Evolutionary conservation across 2,329 filamentous ascomycete species (phyloP).

Genomic region (Colletotrichum endophyticum): DNA sequence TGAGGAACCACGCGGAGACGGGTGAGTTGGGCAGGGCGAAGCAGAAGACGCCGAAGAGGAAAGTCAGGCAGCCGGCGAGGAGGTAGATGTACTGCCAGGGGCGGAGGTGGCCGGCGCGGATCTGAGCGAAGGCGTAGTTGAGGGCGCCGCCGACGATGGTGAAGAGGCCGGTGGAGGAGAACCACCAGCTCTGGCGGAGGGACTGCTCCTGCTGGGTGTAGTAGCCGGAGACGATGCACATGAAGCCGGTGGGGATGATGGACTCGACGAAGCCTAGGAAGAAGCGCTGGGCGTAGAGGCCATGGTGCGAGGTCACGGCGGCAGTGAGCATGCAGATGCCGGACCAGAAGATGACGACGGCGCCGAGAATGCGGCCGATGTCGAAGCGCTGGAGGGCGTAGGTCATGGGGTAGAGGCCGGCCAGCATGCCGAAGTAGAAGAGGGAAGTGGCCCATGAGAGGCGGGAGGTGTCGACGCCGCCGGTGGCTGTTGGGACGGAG

Average conservation of each 20-base stretch:
- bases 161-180: slow-evolving; percentile 62
- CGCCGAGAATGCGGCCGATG: slow-evolving; percentile 67
- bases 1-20: slow-evolving; percentile 72
- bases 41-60: slow-evolving; percentile 68
- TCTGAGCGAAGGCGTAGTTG: slow-evolving; percentile 73
- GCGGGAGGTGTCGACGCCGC: slow-evolving; percentile 63
- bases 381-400: slow-evolving; percentile 73
- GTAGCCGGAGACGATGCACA: slow-evolving; percentile 65
- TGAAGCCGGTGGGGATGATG: slow-evolving; percentile 70
- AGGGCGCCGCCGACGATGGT: slow-evolving; percentile 68
- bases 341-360: slow-evolving; percentile 69
- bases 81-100: slow-evolving; percentile 77
- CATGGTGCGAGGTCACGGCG: slow-evolving; percentile 65
- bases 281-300: slow-evolving; percentile 71
- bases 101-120: slow-evolving; percentile 55
- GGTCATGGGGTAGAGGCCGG: slow-evolving; percentile 75
- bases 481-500: slow-evolving; percentile 53
- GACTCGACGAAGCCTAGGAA: slow-evolving; percentile 68
- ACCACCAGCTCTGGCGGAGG: slow-evolving; percentile 71
- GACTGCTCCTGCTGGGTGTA: slow-evolving; percentile 72
- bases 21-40: slow-evolving; percentile 71
- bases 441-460: slow-evolving; percentile 79
- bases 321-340: slow-evolving; percentile 72
- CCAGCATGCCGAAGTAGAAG: slow-evolving; percentile 83
- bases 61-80: slow-evolving; percentile 66